phyloP scores from a whole-genome alignment of 164 flowering plant genomes.

The Aristolochia contorta region DNA sequence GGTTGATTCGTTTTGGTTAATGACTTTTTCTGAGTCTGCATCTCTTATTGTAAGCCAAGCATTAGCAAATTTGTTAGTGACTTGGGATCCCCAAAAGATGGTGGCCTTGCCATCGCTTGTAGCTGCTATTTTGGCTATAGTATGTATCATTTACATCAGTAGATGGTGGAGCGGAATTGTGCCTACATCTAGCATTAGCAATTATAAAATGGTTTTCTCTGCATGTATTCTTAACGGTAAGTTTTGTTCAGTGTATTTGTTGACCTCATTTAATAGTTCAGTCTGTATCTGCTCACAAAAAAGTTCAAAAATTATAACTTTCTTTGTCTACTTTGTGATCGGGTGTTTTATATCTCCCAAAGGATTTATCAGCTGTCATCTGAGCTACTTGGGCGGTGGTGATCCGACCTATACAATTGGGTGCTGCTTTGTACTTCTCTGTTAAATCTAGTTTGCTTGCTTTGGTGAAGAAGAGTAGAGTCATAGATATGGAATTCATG shows the following conservation, averaged over 20 bases:
- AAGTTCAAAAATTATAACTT: not conserved
- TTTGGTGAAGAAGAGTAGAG: no score
- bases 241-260: conserved; percentile 6
- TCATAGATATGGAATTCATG: no score
- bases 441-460: no score
- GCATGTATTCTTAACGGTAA: conserved; percentile 47
- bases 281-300: not conserved
- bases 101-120: conserved; percentile 30
- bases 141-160: conserved; percentile 27
- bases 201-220: conserved; percentile 34
- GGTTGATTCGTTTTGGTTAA: conserved; percentile 77
- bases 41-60: conserved; percentile 75
- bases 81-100: conserved; percentile 25
- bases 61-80: conserved; percentile 58
- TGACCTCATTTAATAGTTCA: not conserved
- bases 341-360: not conserved
- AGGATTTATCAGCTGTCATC: not conserved
- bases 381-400: no score
- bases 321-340: not conserved
- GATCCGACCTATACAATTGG: no score
- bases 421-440: no score
- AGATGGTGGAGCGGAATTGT: conserved; percentile 40
- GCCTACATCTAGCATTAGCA: conserved; percentile 20
- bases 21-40: conserved; percentile 70
- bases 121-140: conserved; percentile 37